A percentile compares a stretch with the other conserved stretches of the same genome.
phyloP scores from a whole-genome alignment of 768 basidiomycete species.

The Tulasnella sp. region DNA sequence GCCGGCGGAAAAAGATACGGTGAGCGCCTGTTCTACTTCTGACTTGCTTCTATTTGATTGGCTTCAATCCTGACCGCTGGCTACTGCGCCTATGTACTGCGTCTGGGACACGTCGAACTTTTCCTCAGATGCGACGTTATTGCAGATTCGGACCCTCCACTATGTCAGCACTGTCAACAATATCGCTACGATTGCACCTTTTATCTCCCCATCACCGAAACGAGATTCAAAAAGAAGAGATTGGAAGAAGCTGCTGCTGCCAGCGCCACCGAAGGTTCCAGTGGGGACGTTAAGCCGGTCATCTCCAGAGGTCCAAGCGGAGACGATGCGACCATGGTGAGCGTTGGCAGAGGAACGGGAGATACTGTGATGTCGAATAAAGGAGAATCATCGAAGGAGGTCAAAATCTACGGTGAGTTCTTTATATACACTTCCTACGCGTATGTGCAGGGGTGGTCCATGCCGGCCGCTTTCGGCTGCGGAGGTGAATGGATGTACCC shows the following conservation, averaged over 20 bases:
- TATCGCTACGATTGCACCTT: conserved; percentile 92
- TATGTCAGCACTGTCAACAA: conserved; percentile 92
- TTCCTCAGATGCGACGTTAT: conserved; percentile 68
- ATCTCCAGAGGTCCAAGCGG: neutral
- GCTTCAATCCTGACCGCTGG: no score
- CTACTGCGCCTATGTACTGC: neutral
- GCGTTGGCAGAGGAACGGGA: neutral
- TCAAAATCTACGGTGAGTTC: conserved; percentile 40
- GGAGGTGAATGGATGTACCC: neutral
- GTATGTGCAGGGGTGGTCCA: neutral
- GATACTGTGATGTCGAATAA: neutral
- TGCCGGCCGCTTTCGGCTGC: conserved; percentile 1
- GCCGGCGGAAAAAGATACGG: conserved; percentile 83
- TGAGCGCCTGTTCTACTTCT: conserved; percentile 24
- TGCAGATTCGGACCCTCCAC: conserved; percentile 57
- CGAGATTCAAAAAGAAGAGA: conserved; percentile 95
- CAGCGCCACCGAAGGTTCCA: conserved; percentile 13
- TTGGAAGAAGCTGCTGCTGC: conserved; percentile 50
- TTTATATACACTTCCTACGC: neutral
- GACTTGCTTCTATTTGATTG: no score
- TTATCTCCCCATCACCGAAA: conserved; percentile 97
- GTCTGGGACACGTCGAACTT: neutral
- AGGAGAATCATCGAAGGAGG: conserved; percentile 28
- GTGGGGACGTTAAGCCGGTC: conserved; percentile 22
- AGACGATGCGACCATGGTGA: neutral